Evolutionary conservation across 352 stramenopile genomes (phyloP), one percentile per base, ranked within the genome.

Genomic region (Detonula confervacea): DNA sequence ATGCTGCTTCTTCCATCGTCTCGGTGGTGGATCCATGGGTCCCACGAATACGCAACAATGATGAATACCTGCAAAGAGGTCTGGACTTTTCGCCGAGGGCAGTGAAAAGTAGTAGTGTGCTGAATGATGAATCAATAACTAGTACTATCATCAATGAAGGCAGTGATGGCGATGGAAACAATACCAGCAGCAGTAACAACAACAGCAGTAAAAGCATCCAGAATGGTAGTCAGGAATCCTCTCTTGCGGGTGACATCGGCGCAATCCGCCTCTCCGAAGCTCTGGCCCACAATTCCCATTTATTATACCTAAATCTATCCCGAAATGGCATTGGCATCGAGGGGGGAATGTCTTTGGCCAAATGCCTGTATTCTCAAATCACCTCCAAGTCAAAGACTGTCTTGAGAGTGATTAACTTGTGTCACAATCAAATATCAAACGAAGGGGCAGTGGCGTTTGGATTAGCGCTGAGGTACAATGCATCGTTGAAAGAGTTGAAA

Each of bases 271-370:
- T 89, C 16, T 30, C 79, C 1, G 12, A 65, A 8, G 71, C 63
- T 22, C 59, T 89, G n/a, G 37, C 39, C n/a, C 49, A 60, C 33
- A 89, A 89, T 72, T 59, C 44, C 14, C 84, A 73, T 14, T 49
- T 92, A 6, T 37, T 54, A 35, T 37, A 72, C 11, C 60, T 92
- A 6, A 76, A 89, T 61, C 47, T 92, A 29, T 71, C 64, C 0
- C 44, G 57, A 2, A 87, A 87, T 72, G 24, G 77, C 42, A 85
- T 90, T 68, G 72, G 73, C 56, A 73, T 29, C 11, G 47, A 62
- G 24, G 84, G 80, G 27, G 59, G 42, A 0, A 22, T 79, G 4
- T 67, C 55, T 7, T 51, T 90, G 14, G 79, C 80, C 8, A 35
- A 78, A 49, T 61, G 69, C 12, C 42, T 90, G 18, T 77, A 52